Evolutionary conservation across 257 asterid genomes (phyloP), one percentile per base, ranked within the genome.

Genomic region (Solanum lycopersicoides): DNA sequence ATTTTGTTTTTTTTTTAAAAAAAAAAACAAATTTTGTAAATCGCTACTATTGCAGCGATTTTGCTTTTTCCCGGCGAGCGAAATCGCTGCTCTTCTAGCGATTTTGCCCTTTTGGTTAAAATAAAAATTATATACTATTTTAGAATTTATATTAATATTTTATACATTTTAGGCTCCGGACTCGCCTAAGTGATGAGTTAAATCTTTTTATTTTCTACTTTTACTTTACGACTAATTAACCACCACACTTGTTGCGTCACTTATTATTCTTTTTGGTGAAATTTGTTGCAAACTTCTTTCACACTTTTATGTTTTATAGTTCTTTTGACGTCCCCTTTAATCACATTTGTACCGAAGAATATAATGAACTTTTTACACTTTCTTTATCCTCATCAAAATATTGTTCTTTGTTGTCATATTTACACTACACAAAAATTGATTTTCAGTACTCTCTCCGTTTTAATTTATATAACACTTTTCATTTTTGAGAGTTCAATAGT

Each of bases 201-300:
- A 77, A 47, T 80, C 68, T 47, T 80, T 47, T 45, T 66, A 15
- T 45, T 16, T 80, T 30, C 7, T 6, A 34, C 83, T 47, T 80
- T 47, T 28, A 47, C 42, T 80, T 80, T 47, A 28, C 84, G 9
- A 45, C 68, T 47, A 80, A 44, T 44, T 44, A 80, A 47, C 42
- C 84, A 47, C 42, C 68, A 23, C 84, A 47, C 28, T 80, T 47
- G 5, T 30, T 44, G 14, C 16, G 84, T 44, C 65, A 28, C 82
- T 74, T 44, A 79, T n/a, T 77, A 59, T 14, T 44, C 63, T 25
- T 44, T 77, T 79, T 45, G 84, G 84, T 79, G 41, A 79, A 79
- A 42, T 44, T 44, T 44, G 84, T 79, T 79, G 35, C 39, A 45
- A 20, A 28, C 84, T 45, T 77, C 28, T 79, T 79, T 44, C 41